A percentile compares a stretch with the other conserved stretches of the same genome.
Evolutionary conservation across 257 asterid species (phyloP).

Genomic region (Solanum bulbocastanum): DNA sequence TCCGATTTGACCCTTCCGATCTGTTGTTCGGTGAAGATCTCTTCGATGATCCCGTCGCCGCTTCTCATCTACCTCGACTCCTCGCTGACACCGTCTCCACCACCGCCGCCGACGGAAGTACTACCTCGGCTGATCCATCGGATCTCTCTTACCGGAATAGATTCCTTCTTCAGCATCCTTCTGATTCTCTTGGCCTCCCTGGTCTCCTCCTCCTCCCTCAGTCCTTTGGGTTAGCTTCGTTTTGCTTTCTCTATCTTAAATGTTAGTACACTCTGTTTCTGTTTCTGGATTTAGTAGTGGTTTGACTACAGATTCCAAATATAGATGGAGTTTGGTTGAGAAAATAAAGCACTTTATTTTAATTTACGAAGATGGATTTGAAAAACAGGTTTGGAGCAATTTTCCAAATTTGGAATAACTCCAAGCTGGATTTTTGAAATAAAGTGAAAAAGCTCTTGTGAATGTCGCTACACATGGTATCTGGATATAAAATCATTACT

Average conservation of each 20-base stretch:
- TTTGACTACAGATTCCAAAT: neutral
- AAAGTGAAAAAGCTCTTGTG: neutral
- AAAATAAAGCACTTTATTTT: neutral
- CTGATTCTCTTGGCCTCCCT: conserved; percentile 82
- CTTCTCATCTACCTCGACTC: conserved; percentile 61
- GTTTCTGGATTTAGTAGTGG: neutral
- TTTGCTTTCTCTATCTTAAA: neutral
- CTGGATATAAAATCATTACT: neutral
- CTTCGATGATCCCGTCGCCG: conserved; percentile 77
- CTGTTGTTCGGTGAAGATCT: conserved; percentile 90
- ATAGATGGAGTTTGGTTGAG: too few relatives aligned
- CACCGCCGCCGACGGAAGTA: neutral
- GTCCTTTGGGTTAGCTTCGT: conserved; percentile 54
- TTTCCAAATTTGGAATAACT: neutral
- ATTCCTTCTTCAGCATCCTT: conserved; percentile 64
- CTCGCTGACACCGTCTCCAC: conserved; percentile 14
- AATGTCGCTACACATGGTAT: neutral
- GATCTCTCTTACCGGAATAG: conserved; percentile 81
- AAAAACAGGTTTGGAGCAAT: neutral
- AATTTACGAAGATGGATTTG: neutral
- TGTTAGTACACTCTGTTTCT: neutral
- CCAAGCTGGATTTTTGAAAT: neutral
- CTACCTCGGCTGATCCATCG: conserved; percentile 30
- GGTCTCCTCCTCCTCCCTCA: conserved; percentile 95
- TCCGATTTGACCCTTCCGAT: conserved; percentile 80